Conservation (phyloP, 2,329 filamentous ascomycete genomes). For the Apiospora hydei region DNA sequence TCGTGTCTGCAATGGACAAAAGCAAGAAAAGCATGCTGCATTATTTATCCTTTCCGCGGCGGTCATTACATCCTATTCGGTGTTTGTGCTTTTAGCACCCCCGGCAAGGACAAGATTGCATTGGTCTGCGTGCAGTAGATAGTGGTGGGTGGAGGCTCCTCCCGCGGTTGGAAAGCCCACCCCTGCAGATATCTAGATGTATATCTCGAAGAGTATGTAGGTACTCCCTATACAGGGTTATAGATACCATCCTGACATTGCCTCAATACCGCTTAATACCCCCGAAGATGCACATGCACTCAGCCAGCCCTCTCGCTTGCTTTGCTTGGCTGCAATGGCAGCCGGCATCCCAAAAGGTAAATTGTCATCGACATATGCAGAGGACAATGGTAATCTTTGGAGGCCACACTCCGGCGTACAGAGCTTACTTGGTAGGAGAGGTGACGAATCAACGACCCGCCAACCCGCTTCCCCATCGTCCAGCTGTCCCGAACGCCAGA, state of each 20-base stretch:
- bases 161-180: not conserved
- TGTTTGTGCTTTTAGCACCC: not conserved
- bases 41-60: not conserved
- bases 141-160: not conserved
- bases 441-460: conserved; percentile 20
- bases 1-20: not conserved
- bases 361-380: conserved; percentile 17
- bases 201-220: not conserved
- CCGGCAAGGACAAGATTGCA: conserved; percentile 6
- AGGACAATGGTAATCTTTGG: not conserved
- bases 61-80: conserved; percentile 9
- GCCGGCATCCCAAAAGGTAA: not conserved
- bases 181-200: conserved; percentile 17
- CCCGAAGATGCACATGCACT: not conserved
- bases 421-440: not conserved
- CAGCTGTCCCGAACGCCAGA: conserved; percentile 5
- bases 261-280: conserved; percentile 14
- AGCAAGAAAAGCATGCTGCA: not conserved
- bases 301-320: not conserved
- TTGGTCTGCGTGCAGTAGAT: not conserved
- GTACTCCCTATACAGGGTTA: not conserved
- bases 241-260: conserved; percentile 14
- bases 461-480: conserved; percentile 19
- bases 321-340: not conserved
- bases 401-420: not conserved